Evolutionary conservation across 257 asterid species (phyloP).

Genomic region (Vinca minor): DNA sequence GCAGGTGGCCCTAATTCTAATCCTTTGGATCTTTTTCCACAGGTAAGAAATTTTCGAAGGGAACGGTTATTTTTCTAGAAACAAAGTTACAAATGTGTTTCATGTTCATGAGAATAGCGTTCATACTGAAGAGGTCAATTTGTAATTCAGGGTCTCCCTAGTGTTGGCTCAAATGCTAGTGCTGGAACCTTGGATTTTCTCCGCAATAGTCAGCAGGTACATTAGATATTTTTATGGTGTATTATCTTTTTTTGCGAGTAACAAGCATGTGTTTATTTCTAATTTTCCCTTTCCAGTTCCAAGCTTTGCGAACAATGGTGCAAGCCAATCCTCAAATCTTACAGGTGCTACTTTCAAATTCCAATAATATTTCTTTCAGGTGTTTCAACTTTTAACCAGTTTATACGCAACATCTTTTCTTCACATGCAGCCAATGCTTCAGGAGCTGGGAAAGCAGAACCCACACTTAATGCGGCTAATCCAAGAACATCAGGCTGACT

Average conservation of each 20-base stretch:
- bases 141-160: slow-evolving; percentile 69
- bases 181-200: slow-evolving; percentile 76
- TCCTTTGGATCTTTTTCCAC: slow-evolving; percentile 84
- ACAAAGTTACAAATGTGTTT: not conserved
- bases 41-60: slow-evolving; percentile 29
- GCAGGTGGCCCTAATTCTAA: slow-evolving; percentile 73
- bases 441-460: slow-evolving; percentile 91
- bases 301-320: slow-evolving; percentile 68
- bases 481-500: slow-evolving; percentile 91
- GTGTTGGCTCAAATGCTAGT: slow-evolving; percentile 55
- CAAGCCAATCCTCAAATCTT: slow-evolving; percentile 88
- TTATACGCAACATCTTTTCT: slow-evolving; percentile 8
- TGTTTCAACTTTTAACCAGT: slow-evolving; percentile 5
- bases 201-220: slow-evolving; percentile 79
- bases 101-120: not conserved
- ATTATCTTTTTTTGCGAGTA: slow-evolving; percentile 6
- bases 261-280: slow-evolving; percentile 6
- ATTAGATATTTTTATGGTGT: not conserved
- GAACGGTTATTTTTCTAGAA: not conserved
- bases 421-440: slow-evolving; percentile 79
- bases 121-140: slow-evolving; percentile 7
- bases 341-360: slow-evolving; percentile 41
- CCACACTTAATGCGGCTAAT: slow-evolving; percentile 74
- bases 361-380: slow-evolving; percentile 1
- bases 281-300: slow-evolving; percentile 43